phyloP scores from a whole-genome alignment of 2,329 filamentous ascomycete genomes.

The Acephala macrosclerotiorum region DNA sequence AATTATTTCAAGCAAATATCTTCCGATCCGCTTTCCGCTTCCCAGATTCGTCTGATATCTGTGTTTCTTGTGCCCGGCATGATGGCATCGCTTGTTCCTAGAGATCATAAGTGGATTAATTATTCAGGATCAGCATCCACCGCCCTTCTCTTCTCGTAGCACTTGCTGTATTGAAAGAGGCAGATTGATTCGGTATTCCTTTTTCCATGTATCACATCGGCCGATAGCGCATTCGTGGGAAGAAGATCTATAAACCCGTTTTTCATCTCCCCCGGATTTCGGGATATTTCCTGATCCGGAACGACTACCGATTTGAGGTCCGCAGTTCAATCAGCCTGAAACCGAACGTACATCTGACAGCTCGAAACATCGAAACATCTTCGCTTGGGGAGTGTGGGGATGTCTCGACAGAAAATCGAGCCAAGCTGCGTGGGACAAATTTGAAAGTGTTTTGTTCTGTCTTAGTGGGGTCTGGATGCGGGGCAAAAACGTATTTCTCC shows the following conservation, averaged over 20 bases:
- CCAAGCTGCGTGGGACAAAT: neutral
- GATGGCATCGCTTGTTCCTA: neutral
- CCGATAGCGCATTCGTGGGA: too few species aligned
- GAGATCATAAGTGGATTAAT: neutral
- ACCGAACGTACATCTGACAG: neutral
- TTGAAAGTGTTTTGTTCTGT: neutral
- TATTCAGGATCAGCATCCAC: neutral
- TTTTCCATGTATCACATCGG: constrained; percentile 6
- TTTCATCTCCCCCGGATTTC: neutral
- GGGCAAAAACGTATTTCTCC: neutral
- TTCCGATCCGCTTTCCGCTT: neutral
- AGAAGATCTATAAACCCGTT: neutral
- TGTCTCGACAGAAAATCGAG: neutral
- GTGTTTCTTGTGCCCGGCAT: too few species aligned
- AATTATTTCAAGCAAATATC: neutral
- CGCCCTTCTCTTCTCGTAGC: neutral
- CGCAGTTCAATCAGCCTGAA: neutral
- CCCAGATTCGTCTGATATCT: neutral
- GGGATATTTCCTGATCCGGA: neutral
- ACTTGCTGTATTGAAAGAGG: neutral
- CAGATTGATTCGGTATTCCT: neutral
- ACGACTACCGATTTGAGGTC: too few species aligned
- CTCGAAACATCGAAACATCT: neutral
- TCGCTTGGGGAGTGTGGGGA: neutral
- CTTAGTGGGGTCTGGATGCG: neutral